These are phyloP conservation scores for Solanum sejunctum DNA, from an alignment of 257 asterid species.

Conservation along the genomic window DNA sequence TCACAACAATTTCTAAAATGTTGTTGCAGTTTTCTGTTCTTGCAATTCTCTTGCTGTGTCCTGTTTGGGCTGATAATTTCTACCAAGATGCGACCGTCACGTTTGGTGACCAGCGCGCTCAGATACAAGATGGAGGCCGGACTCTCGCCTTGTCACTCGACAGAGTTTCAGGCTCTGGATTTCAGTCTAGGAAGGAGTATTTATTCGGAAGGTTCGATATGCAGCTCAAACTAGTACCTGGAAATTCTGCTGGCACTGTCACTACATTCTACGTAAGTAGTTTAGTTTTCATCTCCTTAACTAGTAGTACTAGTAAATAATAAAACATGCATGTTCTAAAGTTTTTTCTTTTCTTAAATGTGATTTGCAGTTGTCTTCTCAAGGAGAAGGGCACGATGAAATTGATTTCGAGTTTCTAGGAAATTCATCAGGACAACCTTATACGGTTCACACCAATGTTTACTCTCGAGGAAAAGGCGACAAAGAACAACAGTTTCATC, in stretches of 20 bases:
- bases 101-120: constrained; percentile 24
- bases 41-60: background rate
- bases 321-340: background rate
- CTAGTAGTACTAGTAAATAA: background rate
- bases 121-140: constrained; percentile 21
- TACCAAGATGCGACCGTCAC: constrained; percentile 17
- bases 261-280: constrained; percentile 28
- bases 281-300: background rate
- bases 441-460: constrained; percentile 31
- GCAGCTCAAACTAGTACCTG: constrained; percentile 15
- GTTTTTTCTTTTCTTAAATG: background rate
- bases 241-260: constrained; percentile 40
- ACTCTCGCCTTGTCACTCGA: constrained; percentile 22
- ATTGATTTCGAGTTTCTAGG: constrained; percentile 37
- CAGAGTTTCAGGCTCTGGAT: constrained; percentile 30
- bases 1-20: background rate
- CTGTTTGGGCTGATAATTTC: constrained; percentile 23
- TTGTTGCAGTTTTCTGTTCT: background rate
- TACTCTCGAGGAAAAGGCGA: constrained; percentile 29
- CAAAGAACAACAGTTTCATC: background rate
- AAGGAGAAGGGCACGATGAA: constrained; percentile 27
- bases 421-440: constrained; percentile 20
- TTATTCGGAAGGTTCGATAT: constrained; percentile 13
- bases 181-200: constrained; percentile 31
- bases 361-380: constrained; percentile 23